These are phyloP conservation scores for Quercus mongolica DNA, from an alignment of 306 rosid genomes.

Conservation along the genomic window DNA sequence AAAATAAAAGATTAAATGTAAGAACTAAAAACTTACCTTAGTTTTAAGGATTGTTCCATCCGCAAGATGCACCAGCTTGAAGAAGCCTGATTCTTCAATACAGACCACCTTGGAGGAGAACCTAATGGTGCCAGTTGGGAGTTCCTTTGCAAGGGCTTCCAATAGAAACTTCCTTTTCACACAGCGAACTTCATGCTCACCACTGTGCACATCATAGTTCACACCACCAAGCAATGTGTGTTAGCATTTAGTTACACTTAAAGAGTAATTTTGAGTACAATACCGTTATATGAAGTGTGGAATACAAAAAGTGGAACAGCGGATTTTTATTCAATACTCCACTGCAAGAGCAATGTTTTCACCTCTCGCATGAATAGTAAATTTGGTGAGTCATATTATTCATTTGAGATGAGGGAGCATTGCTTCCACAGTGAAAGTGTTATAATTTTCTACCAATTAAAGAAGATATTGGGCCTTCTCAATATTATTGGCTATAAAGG, in stretches of 20 bases:
- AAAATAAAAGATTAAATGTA: not conserved
- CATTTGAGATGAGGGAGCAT: too few species aligned
- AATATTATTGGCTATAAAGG: not conserved
- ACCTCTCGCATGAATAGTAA: too few species aligned
- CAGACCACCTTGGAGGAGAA: not conserved
- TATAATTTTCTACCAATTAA: too few species aligned
- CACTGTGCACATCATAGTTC: not conserved
- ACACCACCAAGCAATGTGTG: not conserved
- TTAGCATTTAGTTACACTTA: too few species aligned
- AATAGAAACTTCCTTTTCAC: not conserved
- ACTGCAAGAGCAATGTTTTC: too few species aligned
- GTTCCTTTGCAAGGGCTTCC: conserved; percentile 2
- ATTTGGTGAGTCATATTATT: too few species aligned
- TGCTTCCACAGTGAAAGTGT: too few species aligned
- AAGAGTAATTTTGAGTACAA: too few species aligned
- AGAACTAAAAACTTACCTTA: not conserved
- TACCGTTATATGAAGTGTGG: too few species aligned
- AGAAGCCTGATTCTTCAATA: not conserved
- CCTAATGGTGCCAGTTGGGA: not conserved
- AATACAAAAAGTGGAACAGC: too few species aligned
- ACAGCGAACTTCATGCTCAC: conserved; percentile 4
- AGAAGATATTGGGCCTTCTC: too few species aligned
- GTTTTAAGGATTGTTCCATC: conserved; percentile 1
- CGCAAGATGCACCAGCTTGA: not conserved
- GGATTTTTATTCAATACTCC: too few species aligned